Percentiles rank a stretch among this genome's conserved stretches.
phyloP scores from a whole-genome alignment of 768 basidiomycete species.

The Filobasidium wieringae region DNA sequence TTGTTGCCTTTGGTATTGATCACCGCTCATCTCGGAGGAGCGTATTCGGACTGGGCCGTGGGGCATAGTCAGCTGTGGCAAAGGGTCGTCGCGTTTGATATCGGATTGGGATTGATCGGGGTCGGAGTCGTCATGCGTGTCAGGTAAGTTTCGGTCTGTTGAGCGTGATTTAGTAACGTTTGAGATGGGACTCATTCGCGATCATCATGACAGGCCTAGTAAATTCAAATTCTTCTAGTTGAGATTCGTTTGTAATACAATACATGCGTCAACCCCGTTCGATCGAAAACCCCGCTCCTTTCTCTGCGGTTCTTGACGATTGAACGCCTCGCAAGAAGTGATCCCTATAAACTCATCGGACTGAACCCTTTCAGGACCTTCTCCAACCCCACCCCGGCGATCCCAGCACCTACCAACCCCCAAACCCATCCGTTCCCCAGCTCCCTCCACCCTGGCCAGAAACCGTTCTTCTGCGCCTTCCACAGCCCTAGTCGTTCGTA shows the following conservation, averaged over 20 bases:
- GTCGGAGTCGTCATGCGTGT: slow-evolving; percentile 21
- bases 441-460: slow-evolving; percentile 23
- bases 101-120: slow-evolving; percentile 27
- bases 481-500: slow-evolving; percentile 13
- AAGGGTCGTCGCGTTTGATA: slow-evolving; percentile 26
- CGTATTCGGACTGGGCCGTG: slow-evolving; percentile 51
- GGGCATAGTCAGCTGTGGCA: slow-evolving; percentile 13
- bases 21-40: slow-evolving; percentile 60
- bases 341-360: too few relatives aligned
- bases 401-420: slow-evolving; percentile 14
- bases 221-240: too few relatives aligned
- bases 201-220: too few relatives aligned
- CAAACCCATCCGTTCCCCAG: slow-evolving; percentile 19
- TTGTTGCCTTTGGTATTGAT: slow-evolving; percentile 52
- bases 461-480: slow-evolving; percentile 22
- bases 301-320: too few relatives aligned
- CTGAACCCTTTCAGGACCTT: not conserved
- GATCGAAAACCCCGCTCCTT: too few relatives aligned
- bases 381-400: not conserved
- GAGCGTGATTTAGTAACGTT: too few relatives aligned
- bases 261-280: too few relatives aligned
- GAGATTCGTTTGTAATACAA: too few relatives aligned
- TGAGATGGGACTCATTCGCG: too few relatives aligned
- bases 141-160: slow-evolving; percentile 22
- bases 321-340: too few relatives aligned